phyloP scores from a whole-genome alignment of 441 rosid genomes.

The Isatis lusitanica region DNA sequence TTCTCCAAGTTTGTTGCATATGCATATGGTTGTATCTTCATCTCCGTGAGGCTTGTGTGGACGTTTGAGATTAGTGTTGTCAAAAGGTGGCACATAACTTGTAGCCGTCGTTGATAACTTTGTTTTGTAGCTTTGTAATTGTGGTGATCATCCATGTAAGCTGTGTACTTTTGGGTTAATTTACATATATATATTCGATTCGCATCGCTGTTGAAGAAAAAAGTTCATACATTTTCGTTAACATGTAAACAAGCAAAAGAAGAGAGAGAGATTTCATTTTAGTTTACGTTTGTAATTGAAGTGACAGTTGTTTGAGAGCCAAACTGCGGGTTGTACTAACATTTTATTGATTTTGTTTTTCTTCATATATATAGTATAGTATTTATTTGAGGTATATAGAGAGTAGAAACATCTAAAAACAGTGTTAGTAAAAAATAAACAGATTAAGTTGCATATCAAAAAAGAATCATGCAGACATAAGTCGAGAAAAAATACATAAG shows the following conservation, averaged over 20 bases:
- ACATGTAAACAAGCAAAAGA: no score
- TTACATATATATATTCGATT: background rate
- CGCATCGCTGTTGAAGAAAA: background rate
- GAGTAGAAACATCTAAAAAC: background rate
- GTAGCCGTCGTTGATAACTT: constrained; percentile 11
- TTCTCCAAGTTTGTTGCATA: constrained; percentile 25
- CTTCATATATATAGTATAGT: no score
- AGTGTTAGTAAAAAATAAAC: background rate
- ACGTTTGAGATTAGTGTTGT: constrained; percentile 25
- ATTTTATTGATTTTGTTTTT: no score
- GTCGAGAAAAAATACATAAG: background rate
- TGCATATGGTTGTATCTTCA: constrained; percentile 13
- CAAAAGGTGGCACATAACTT: constrained; percentile 32
- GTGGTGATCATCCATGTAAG: constrained; percentile 2
- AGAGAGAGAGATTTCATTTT: background rate
- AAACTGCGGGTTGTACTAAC: background rate
- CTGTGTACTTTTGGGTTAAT: constrained; percentile 3
- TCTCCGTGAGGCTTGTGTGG: constrained; percentile 10
- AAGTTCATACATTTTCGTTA: background rate
- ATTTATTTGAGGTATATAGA: no score
- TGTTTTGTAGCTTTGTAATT: constrained; percentile 1
- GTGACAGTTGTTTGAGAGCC: background rate
- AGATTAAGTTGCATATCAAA: background rate
- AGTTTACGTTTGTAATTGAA: background rate
- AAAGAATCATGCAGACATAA: background rate